phyloP scores from a whole-genome alignment of 306 rosid genomes.

The Cucurbita ficifolia region DNA sequence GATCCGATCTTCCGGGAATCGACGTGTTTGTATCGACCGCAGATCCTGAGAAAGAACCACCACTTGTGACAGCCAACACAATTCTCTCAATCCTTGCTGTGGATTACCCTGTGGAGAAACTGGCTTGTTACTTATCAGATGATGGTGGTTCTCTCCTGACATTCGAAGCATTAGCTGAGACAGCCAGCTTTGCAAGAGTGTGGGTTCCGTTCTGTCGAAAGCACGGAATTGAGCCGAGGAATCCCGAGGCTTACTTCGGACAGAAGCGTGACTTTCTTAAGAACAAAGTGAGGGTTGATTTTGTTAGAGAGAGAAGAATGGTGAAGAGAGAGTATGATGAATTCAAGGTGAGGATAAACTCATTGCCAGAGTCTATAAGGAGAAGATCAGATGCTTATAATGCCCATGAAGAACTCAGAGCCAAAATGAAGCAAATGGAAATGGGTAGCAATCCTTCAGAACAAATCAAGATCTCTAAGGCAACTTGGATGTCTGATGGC shows the following conservation, averaged over 20 bases:
- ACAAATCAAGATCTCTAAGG: slow-evolving; percentile 42
- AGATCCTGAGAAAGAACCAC: slow-evolving; percentile 83
- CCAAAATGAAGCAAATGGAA: slow-evolving; percentile 69
- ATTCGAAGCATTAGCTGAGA: slow-evolving; percentile 77
- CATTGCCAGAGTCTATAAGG: slow-evolving; percentile 69
- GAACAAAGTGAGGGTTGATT: slow-evolving; percentile 77
- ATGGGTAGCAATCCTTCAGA: slow-evolving; percentile 35
- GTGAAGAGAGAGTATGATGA: slow-evolving; percentile 85
- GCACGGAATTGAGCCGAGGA: slow-evolving; percentile 58
- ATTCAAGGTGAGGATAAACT: slow-evolving; percentile 69
- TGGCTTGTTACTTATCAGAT: slow-evolving; percentile 77
- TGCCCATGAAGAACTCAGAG: slow-evolving; percentile 71
- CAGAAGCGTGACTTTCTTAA: slow-evolving; percentile 68
- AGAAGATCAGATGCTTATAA: slow-evolving; percentile 76
- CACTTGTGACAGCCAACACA: slow-evolving; percentile 75
- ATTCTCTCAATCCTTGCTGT: slow-evolving; percentile 75
- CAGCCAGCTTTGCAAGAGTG: slow-evolving; percentile 61
- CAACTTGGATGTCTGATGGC: slow-evolving; percentile 90
- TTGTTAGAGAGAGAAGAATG: slow-evolving; percentile 67
- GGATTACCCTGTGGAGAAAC: slow-evolving; percentile 69
- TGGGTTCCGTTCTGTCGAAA: slow-evolving; percentile 85
- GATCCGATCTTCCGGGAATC: slow-evolving; percentile 76
- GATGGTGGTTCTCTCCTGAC: slow-evolving; percentile 77
- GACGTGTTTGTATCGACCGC: slow-evolving; percentile 83
- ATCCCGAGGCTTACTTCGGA: slow-evolving; percentile 74